Evolutionary conservation across 495 filamentous ascomycete genomes (phyloP), one percentile per base, ranked within the genome.

Genomic region (Friedmanniomyces simplex): DNA sequence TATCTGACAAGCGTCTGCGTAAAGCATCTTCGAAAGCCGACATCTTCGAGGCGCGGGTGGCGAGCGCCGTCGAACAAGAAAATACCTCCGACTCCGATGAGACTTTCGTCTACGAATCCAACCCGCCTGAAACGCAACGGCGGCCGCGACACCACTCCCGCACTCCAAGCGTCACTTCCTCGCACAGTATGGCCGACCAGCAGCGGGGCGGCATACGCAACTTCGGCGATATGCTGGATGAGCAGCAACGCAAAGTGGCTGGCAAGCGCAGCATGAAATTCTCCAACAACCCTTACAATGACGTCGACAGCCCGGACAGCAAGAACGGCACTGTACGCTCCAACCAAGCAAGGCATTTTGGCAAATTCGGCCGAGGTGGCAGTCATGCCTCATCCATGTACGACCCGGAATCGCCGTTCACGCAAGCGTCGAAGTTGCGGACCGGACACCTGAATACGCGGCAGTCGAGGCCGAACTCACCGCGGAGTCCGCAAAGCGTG

Each of bases 41-140:
- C 71, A 88, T 98, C 47, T 98, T 98, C 70, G 93, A 96, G 73
- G 87, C 88, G 53, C 95, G 93, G 72, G 86, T 98, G 36, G 94
- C 93, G 36, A 96, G 84, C 68, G 91, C 91, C 3, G 89, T 97
- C 45, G 90, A 96, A 69, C 82, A 86, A 63, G 89, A 88, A 39
- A 86, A 96, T 69, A 93, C 91, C 8, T 95, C 91, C 16, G 93
- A 95, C 66, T 97, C 94, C 1, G 93, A 96, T 62, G 94, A 96
- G 71, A 97, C 94, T 0, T 98, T 97, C 70, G 91, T 98, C 2
- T 98, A 98, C 73, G 93, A 98, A 72, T 98, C 93, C 11, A 98
- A 98, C 67, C 93, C 94, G 12, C 88, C 88, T 12, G 93, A 97
- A 61, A 80, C 78, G 52, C 86, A 79, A 18, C 68, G 85, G 42